A percentile compares a stretch with the other conserved stretches of the same genome.
Evolutionary conservation across 495 filamentous ascomycete species (phyloP).

Genomic region (Neurospora discreta): DNA sequence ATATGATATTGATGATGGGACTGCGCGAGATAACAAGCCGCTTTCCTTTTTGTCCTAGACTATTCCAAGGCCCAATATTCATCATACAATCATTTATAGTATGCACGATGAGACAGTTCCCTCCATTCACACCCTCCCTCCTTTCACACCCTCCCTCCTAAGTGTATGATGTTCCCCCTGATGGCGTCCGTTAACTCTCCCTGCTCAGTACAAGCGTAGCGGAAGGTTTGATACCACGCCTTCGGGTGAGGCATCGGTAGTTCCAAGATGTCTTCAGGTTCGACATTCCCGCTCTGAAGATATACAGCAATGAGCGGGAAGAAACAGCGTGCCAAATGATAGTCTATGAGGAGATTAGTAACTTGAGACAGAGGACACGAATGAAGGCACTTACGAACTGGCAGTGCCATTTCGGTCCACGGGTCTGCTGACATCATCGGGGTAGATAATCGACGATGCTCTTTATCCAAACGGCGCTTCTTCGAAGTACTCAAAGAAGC

Average conservation of each 20-base stretch:
- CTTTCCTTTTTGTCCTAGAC: not conserved
- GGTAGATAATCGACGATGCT: not conserved
- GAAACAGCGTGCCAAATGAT: constrained; percentile 35
- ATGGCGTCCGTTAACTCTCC: constrained; percentile 33
- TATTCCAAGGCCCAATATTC: not conserved
- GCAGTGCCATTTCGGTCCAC: constrained; percentile 26
- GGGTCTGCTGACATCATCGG: not conserved
- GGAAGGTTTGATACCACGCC: constrained; percentile 38
- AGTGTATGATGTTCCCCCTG: constrained; percentile 40
- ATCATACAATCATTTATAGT: not conserved
- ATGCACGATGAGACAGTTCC: not conserved
- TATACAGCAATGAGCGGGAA: constrained; percentile 41
- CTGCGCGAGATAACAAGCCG: not conserved
- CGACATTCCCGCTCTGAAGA: constrained; percentile 39
- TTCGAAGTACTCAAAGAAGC: not conserved
- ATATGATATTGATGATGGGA: not conserved
- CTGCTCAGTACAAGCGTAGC: constrained; percentile 40
- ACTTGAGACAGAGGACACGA: not conserved
- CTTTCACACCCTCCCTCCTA: constrained; percentile 41
- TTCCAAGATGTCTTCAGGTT: constrained; percentile 40
- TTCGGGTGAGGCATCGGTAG: constrained; percentile 45
- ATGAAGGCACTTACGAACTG: constrained; percentile 33
- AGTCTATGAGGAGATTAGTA: constrained; percentile 22
- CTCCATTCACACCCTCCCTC: constrained; percentile 30
- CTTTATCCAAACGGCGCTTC: not conserved